Base-by-base conservation (phyloP, 495 filamentous ascomycete species). In the Stereocaulon alpinum region DNA sequence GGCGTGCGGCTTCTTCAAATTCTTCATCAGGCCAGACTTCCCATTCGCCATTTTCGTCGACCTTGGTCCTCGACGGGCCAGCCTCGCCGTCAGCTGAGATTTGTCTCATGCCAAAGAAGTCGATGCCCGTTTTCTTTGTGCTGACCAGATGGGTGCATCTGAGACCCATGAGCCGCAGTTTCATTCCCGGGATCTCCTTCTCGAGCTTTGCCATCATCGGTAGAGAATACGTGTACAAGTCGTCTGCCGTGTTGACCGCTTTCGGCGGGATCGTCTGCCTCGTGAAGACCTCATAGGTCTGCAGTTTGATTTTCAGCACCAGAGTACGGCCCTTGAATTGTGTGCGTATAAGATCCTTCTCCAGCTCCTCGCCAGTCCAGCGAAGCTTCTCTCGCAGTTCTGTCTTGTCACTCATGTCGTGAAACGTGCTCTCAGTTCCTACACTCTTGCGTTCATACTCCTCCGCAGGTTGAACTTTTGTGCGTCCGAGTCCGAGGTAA, bases 391-490 rank as follows among this genome's bases (percentile, higher is more conserved):
- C 82, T 12, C 88, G 76, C 17, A 97, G 75, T 59, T 85, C 82
- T 7, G 72, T 73, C 22, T 82, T 81, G 49, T 84, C 82, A 17
- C 77, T 76, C 63, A 96, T 83, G 29, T 96, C 94, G 48, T 82
- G 78, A 61, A 98, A 98, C 0, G 93, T 98, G 50, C 82, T 84
- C 71, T 99, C 93, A 0, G 92, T 96, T 34, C 93, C 91, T 5
- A 99, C 86, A 63, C 88, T 94, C 69, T 96, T 96, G 12, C 92
- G 81, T 64, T 96, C 91, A 61, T 93, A 88, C 49, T 88, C 89
- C 61, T 94, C 91, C 1, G 86, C 86, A 0, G 93, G 94, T 50
- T 90, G 85, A 7, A 99, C 79, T 17, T 81, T 83, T 0, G 94
- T 97, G n/a, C 91, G 74, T 9, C 93, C 93, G 0, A 97, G 74